Evolutionary conservation across 192 early-diverging fungal genomes (phyloP), one percentile per base, ranked within the genome.

Genomic region (Coemansia sp.): DNA sequence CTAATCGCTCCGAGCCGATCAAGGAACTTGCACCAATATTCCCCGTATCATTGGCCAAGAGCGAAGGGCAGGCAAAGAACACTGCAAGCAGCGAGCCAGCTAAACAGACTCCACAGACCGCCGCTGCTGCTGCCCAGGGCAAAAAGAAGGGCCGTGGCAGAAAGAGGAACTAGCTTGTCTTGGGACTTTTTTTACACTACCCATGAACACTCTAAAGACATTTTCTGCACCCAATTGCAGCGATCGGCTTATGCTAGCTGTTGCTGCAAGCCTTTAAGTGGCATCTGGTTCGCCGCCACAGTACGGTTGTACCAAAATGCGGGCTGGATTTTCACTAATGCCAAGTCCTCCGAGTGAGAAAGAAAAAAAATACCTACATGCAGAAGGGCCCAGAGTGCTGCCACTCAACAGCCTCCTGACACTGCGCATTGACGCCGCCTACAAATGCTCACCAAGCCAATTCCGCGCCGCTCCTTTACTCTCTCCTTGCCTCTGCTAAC

Each of bases 1-100:
- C 77, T 16, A 56, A 66, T 10, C 69, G 77, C 2, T 14, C 57
- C 8, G 31, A 35, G 6, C 51, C 46, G 3, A 56, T 80, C 48
- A 80, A 68, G 48, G 59, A 60, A 13, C 69, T 71, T n/a, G 23
- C 62, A n/a, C 77, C 77, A 4, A 50, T 66, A 11, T 71, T 71
- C 24, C 66, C 72, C 3, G 57, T 53, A 55, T n/a, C 36, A 8
- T 37, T 45, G 35, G 13, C 48, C 48, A 51, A 55, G 58, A 51
- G 61, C 16, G 60, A 51, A 9, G 33, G 60, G n/a, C 60, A 43
- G 7, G 62, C 56, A 21, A 37, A 69, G 55, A 43, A 23, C 13
- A 59, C 63, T 14, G 48, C 23, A 21, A 16, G 51, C 48, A 21
- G 60, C 36, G 69, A 24, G 34, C 18, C 23, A 28, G 43, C 26